Evolutionary conservation across 352 stramenopile species (phyloP), one percentile per base, ranked within the genome.

Genomic region (Phytophthora tubulina): DNA sequence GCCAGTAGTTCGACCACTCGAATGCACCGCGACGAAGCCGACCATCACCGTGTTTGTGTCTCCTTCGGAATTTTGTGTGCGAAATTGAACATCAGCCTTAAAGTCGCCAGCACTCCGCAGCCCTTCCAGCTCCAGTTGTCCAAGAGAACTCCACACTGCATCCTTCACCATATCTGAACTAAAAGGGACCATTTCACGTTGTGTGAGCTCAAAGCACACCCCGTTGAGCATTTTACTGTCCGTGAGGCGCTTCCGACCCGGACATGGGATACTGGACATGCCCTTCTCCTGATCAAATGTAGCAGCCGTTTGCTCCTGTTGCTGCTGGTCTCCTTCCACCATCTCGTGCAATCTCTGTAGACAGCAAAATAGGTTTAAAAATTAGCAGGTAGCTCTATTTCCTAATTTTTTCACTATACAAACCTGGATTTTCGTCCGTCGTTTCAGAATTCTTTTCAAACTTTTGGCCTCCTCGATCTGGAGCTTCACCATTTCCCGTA

Each of bases 391-490:
- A 17, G 13, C 27, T 21, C 14, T 15, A 15, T 41, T 10, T 6
- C 8, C 13, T 15, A 15, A 13, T n/a, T 36, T 0, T 53, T 44
- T 14, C 7, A 10, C 17, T 9, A 31, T 31, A 32, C 30, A 30
- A 56, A 63, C 55, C 55, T 63, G 39, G 8, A 69, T 55, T 30
- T 36, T 70, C 21, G 63, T 54, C 13, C 53, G 38, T 32, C 53
- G 63, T 31, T 60, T 45, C 15, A 71, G 49, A 32, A 58, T 31
- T n/a, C 53, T 39, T 1, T 2, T 8, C 42, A 71, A 13, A 36
- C 48, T 71, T 45, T 65, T 46, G 30, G 54, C 63, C 42, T 65
- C 54, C 13, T 64, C 42, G 4, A 54, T 27, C 32, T 71, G 63
- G 17, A 58, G 11, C 8, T 35, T 49, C 13, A 49, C 17, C 63